Evolutionary conservation across 768 basidiomycete species (phyloP), one percentile per base, ranked within the genome.

Genomic region (Suillus alpinus): DNA sequence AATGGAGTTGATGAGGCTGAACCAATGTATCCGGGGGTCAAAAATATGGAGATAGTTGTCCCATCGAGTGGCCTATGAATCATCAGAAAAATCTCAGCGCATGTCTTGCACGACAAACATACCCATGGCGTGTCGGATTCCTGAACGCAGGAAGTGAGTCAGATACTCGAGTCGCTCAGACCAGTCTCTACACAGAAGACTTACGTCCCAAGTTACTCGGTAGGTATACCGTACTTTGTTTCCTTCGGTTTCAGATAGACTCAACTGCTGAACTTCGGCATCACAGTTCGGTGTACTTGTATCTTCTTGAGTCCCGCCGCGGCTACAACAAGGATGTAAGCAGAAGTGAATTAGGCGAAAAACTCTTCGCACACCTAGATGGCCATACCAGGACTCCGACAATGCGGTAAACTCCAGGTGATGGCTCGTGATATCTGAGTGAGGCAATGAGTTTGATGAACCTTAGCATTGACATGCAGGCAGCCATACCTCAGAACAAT

Each of bases 11-110:
- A 96, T 82, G 56, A 98, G 81, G 67, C 91, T 93, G 77, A 98
- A 95, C 92, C 95, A 96, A 75, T 98, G 96, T 60, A 98, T 97
- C 56, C 87, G 86, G 49, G 93, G 94, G 68, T 95, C 94, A 66
- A 94, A 92, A 57, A 96, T 90, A 67, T 94, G 93, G 20, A 98
- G 84, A 71, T 98, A 98, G 67, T 89, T 90, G 71, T 98, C 96
- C 95, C 96, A 98, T 56, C 96, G 82, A 4, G 95, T 92, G 5
- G 94, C 95, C 93, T 94, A 75, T 16, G 20, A 59, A 50, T 66
- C 0, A 70, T 72, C 9, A 67, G 52, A 29, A 51, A 16, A 23
- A 16, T 20, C n/a, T 56, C 20, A 31, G 59, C 57, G 29, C 29
- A 37, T 37, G 52, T 12, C 2, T 9, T 2, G 36, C 43, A 59